Conservation (phyloP, 768 basidiomycete genomes). For the Tylopilus sp. region DNA sequence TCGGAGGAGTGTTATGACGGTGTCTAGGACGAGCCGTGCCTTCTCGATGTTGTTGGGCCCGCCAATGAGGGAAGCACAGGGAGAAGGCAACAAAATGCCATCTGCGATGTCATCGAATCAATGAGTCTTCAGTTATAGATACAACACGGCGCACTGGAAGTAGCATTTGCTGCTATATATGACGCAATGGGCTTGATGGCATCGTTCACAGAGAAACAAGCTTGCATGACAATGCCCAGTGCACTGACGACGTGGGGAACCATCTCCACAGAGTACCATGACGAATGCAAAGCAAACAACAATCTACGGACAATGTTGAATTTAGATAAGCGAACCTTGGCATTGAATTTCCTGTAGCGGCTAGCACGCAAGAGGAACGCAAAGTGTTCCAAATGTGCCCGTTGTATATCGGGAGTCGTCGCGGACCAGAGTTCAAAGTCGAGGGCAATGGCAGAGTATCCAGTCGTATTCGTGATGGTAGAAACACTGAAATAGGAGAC, state of each 20-base stretch:
- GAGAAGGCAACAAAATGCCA: constrained; percentile 6
- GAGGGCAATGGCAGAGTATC: constrained; percentile 79
- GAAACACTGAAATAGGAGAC: constrained; percentile 53
- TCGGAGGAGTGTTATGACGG: constrained; percentile 55
- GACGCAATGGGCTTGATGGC: constrained; percentile 83
- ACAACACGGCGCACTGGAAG: constrained; percentile 42
- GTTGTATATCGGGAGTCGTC: constrained; percentile 69
- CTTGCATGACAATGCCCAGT: constrained; percentile 56
- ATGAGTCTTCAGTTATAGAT: not conserved
- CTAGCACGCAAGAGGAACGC: constrained; percentile 67
- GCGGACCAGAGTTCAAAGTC: constrained; percentile 90
- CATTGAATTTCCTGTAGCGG: constrained; percentile 74
- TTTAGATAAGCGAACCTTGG: constrained; percentile 68
- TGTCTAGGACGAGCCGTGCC: too few relatives aligned
- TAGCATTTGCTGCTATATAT: constrained; percentile 78
- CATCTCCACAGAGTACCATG: constrained; percentile 61
- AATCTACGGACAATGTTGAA: constrained; percentile 69
- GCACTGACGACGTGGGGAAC: constrained; percentile 52
- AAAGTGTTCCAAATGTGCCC: constrained; percentile 79
- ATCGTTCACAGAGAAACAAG: constrained; percentile 60
- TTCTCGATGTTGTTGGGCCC: too few relatives aligned
- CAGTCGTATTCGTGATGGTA: constrained; percentile 76
- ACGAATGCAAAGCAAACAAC: constrained; percentile 77
- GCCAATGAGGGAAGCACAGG: constrained; percentile 9
- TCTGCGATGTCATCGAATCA: not conserved